These are phyloP conservation scores for Salix brachista DNA, from an alignment of 345 rosid species.

Conservation along the genomic window DNA sequence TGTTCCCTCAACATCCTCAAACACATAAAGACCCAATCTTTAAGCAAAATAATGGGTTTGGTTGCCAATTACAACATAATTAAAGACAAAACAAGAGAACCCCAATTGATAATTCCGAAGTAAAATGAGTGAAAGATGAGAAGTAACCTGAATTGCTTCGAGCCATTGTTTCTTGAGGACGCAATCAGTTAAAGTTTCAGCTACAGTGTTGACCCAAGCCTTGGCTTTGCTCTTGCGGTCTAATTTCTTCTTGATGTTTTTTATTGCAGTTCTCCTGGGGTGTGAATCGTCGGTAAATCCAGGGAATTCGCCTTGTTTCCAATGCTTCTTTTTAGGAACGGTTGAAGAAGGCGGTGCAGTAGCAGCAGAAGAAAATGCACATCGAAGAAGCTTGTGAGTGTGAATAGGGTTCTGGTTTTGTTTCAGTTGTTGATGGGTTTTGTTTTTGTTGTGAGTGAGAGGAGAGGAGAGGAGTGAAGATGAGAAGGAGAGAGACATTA, in stretches of 20 bases:
- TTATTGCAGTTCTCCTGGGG: slow-evolving; percentile 50
- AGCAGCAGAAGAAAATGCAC: slow-evolving; percentile 1
- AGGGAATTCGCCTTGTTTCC: slow-evolving; percentile 81
- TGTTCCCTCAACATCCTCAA: not conserved
- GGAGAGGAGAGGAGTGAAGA: slow-evolving; percentile 47
- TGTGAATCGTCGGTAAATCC: slow-evolving; percentile 41
- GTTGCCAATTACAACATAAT: not conserved
- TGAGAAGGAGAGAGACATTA: slow-evolving; percentile 55
- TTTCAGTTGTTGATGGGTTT: slow-evolving; percentile 1
- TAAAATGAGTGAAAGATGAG: not conserved
- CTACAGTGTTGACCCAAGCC: slow-evolving; percentile 78
- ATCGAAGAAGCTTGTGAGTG: not conserved
- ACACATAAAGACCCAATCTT: not conserved
- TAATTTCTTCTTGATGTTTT: slow-evolving; percentile 66
- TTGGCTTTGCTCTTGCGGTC: slow-evolving; percentile 58
- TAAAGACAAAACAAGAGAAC: not conserved
- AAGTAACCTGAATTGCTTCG: slow-evolving; percentile 67
- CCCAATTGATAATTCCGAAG: not conserved
- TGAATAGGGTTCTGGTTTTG: not conserved
- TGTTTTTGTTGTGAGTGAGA: slow-evolving; percentile 18
- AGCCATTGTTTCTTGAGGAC: slow-evolving; percentile 75
- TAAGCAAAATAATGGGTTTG: not conserved
- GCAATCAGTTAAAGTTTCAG: slow-evolving; percentile 70
- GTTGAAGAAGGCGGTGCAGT: slow-evolving; percentile 31
- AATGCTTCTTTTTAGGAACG: slow-evolving; percentile 46